Evolutionary conservation across 306 rosid genomes (phyloP), one percentile per base, ranked within the genome.

Genomic region (Rosa persica): DNA sequence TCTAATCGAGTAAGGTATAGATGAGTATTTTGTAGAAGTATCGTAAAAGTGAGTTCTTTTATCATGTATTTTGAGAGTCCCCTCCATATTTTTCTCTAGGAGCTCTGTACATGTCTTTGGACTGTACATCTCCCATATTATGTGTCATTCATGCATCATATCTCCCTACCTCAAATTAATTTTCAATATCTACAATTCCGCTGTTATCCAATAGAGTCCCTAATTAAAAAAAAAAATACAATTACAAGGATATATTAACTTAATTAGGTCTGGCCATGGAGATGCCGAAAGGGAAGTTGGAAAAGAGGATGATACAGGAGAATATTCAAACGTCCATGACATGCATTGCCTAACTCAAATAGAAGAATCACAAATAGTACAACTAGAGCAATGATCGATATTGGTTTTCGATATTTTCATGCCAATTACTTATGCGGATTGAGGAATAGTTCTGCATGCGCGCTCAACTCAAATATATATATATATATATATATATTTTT

Each of bases 351-450:
- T 2, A 20, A 1, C 47, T 19, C 46, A 72, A 51, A 72, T 34
- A 54, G 61, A 51, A 72, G 64, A 51, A 72, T 72, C 76, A 34
- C 27, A 72, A 36, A 72, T 36, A 61, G 10, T 25, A 27, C 39
- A 27, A 27, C 20, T 52, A 34, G 48, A 72, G 65, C 65, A 51
- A 51, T 72, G 20, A 52, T 34, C 39, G 23, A 52, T 52, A 34
- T 17, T 72, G 76, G 46, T 72, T 72, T 49, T 34, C n/a, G 71
- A 66, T 66, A 66, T 67, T 34, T 36, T 16, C 25, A 30, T 70
- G 75, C 44, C 60, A 71, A 71, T 12, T 47, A 71, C 40, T 38
- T 72, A 12, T 52, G 65, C 52, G 62, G 75, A 72, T 47, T 51
- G 47, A 36, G 6, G 66, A 52, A 73, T 57, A 57, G 30, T 57